A percentile compares a stretch with the other conserved stretches of the same genome.
These are phyloP conservation scores for Cochlearia excelsa DNA, from an alignment of 345 rosid species.

Conservation along the genomic window DNA sequence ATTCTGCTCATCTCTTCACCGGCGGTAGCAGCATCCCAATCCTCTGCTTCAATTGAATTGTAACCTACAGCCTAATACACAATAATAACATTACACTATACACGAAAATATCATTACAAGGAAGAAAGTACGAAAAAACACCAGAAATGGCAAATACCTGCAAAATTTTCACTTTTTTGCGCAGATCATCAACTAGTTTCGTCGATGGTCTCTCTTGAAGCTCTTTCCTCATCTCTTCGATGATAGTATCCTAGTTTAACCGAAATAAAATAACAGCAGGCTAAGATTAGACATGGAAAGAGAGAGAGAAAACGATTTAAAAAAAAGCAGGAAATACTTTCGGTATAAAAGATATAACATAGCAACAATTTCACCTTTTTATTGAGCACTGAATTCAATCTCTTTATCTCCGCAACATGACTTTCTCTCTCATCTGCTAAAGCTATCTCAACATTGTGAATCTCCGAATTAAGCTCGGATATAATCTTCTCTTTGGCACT, in stretches of 20 bases:
- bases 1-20: constrained; percentile 98
- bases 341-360: background rate
- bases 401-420: constrained; percentile 75
- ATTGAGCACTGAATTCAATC: constrained; percentile 57
- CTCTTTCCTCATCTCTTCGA: constrained; percentile 90
- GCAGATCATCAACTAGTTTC: constrained; percentile 92
- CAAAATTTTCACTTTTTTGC: constrained; percentile 91
- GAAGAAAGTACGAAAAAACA: constrained; percentile 17
- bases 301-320: background rate
- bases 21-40: constrained; percentile 93
- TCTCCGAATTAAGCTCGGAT: constrained; percentile 88
- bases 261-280: constrained; percentile 2
- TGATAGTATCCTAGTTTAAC: constrained; percentile 57
- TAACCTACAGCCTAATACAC: constrained; percentile 81
- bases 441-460: constrained; percentile 77
- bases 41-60: constrained; percentile 98
- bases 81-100: constrained; percentile 18
- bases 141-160: constrained; percentile 51
- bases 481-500: constrained; percentile 91
- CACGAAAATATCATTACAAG: constrained; percentile 7
- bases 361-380: constrained; percentile 59
- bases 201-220: constrained; percentile 85
- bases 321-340: background rate
- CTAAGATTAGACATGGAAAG: constrained; percentile 20
- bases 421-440: constrained; percentile 76